Evolutionary conservation across 345 rosid species (phyloP).

Genomic region (Odontarrhena argentea): DNA sequence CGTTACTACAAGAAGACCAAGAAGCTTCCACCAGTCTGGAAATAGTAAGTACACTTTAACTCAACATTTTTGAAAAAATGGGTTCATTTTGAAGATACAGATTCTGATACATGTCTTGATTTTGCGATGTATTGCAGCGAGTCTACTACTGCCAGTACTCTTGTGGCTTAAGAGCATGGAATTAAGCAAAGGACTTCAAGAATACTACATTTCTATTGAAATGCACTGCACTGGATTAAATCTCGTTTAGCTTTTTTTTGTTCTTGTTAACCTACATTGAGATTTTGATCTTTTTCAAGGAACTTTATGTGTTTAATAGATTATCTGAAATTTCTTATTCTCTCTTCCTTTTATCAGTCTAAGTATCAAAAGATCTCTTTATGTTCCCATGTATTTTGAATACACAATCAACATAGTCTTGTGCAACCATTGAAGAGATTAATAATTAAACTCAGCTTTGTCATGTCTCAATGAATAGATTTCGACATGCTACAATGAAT

Average conservation of each 20-base stretch:
- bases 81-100: background rate
- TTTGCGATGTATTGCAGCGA: conserved; percentile 42
- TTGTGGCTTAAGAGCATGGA: conserved; percentile 51
- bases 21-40: conserved; percentile 92
- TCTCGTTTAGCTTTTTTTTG: background rate
- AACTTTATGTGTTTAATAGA: background rate
- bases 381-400: background rate
- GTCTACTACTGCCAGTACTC: conserved; percentile 64
- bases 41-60: conserved; percentile 52
- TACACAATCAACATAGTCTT: no score
- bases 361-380: background rate
- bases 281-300: conserved; percentile 15
- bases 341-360: background rate
- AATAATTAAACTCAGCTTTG: no score
- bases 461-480: no score
- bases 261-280: background rate
- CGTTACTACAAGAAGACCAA: conserved; percentile 89
- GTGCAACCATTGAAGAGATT: no score
- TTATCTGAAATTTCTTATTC: background rate
- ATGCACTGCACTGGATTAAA: background rate
- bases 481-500: background rate
- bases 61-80: background rate
- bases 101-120: background rate
- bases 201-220: background rate
- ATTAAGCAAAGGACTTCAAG: background rate